Conservation (phyloP, 108 stramenopile species). For the Skeletonema marinoi region DNA sequence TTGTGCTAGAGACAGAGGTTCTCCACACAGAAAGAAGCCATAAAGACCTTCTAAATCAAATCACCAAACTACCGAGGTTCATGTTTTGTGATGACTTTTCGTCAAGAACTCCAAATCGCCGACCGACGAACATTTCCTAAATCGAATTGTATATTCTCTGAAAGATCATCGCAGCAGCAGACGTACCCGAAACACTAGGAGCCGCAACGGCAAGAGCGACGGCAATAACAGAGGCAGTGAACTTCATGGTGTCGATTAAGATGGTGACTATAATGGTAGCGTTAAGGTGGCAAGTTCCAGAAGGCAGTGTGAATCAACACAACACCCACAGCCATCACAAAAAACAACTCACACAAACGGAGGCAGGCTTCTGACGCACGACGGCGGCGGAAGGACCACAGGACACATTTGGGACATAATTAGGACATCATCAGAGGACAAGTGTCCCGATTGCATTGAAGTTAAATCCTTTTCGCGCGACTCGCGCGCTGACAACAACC, state of each 20-base stretch:
- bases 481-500: too few relatives aligned
- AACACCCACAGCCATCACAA: too few relatives aligned
- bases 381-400: neutral
- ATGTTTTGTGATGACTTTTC: neutral
- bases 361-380: neutral
- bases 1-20: too few relatives aligned
- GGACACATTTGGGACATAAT: too few relatives aligned
- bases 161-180: neutral
- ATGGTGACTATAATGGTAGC: neutral
- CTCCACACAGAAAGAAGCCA: too few relatives aligned
- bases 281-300: neutral
- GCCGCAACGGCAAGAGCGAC: conserved; percentile 19
- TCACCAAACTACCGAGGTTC: neutral
- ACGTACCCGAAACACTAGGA: conserved; percentile 41
- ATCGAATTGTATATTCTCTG: neutral
- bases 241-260: conserved; percentile 39
- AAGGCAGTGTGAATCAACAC: neutral
- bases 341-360: too few relatives aligned
- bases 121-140: neutral
- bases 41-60: too few relatives aligned
- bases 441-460: too few relatives aligned
- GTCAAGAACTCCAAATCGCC: neutral
- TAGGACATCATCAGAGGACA: too few relatives aligned
- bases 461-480: too few relatives aligned
- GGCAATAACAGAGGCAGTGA: conserved; percentile 41